These are phyloP conservation scores for Solanum peruvianum DNA, from an alignment of 257 asterid genomes.

Conservation along the genomic window DNA sequence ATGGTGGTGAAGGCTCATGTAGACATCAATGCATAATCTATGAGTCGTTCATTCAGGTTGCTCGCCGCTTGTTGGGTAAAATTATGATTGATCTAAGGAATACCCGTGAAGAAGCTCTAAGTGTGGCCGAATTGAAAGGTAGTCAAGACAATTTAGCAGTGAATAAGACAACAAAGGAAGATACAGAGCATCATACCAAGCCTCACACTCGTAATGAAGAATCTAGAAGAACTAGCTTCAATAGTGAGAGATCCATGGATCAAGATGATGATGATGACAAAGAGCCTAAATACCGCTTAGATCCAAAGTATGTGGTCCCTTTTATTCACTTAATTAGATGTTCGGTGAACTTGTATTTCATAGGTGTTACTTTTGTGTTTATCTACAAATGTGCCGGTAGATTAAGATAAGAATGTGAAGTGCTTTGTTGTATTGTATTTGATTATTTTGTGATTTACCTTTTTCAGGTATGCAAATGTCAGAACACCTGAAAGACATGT, in stretches of 20 bases:
- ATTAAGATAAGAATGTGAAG: background rate
- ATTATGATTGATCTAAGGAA: slow-evolving; percentile 74
- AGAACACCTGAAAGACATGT: slow-evolving; percentile 87
- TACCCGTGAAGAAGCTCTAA: slow-evolving; percentile 83
- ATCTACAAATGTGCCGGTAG: background rate
- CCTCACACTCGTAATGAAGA: slow-evolving; percentile 40
- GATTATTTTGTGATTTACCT: background rate
- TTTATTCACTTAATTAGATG: background rate
- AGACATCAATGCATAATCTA: background rate
- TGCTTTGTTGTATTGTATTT: background rate
- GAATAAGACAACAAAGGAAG: slow-evolving; percentile 34
- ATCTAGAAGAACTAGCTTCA: slow-evolving; percentile 73
- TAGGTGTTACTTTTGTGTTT: background rate
- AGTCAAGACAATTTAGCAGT: slow-evolving; percentile 41
- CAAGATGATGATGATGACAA: slow-evolving; percentile 81
- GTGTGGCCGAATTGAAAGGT: slow-evolving; percentile 73
- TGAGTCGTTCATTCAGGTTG: slow-evolving; percentile 38
- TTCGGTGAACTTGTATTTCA: background rate
- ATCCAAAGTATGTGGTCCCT: slow-evolving; percentile 52
- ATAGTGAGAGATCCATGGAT: slow-evolving; percentile 70
- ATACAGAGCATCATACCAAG: slow-evolving; percentile 34
- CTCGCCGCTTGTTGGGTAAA: slow-evolving; percentile 90
- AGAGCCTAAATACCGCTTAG: slow-evolving; percentile 89
- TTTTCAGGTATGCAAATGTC: slow-evolving; percentile 73
- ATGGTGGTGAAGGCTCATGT: background rate